Conservation (phyloP, 768 basidiomycete genomes). For the Tylopilus plumbeoviolaceoides region DNA sequence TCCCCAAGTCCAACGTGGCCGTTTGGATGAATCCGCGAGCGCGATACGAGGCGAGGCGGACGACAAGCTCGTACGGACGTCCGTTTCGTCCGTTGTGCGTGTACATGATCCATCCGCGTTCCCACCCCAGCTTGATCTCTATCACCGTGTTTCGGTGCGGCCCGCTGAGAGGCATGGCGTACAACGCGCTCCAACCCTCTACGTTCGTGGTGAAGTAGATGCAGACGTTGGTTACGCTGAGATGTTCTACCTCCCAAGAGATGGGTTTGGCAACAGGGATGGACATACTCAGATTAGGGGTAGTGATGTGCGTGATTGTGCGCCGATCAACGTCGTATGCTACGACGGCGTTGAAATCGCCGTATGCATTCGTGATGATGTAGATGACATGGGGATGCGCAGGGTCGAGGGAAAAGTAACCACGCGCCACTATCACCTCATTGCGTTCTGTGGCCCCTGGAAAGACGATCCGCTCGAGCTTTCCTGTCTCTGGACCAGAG, state of each 20-base stretch:
- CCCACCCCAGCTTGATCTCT: slow-evolving; percentile 31
- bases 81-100: slow-evolving; percentile 32
- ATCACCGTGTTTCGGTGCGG: slow-evolving; percentile 26
- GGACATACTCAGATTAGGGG: slow-evolving; percentile 24
- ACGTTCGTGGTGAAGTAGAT: slow-evolving; percentile 37
- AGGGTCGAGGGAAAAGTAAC: slow-evolving; percentile 32
- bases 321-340: slow-evolving; percentile 30
- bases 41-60: slow-evolving; percentile 32
- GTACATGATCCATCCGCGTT: slow-evolving; percentile 30
- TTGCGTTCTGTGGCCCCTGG: slow-evolving; percentile 33
- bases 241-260: slow-evolving; percentile 29
- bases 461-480: slow-evolving; percentile 30
- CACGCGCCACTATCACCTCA: slow-evolving; percentile 19
- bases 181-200: slow-evolving; percentile 34
- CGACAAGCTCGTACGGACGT: slow-evolving; percentile 30
- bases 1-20: slow-evolving; percentile 30
- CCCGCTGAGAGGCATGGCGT: slow-evolving; percentile 30
- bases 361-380: slow-evolving; percentile 35
- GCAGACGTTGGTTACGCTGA: slow-evolving; percentile 25
- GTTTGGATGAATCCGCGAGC: slow-evolving; percentile 24
- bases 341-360: slow-evolving; percentile 37
- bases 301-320: slow-evolving; percentile 36
- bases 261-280: slow-evolving; percentile 35
- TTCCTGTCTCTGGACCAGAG: slow-evolving; percentile 22
- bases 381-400: slow-evolving; percentile 30